Evolutionary conservation across 169 alveolate genomes (phyloP).

Genomic region (Eimeria nieschulzi): DNA sequence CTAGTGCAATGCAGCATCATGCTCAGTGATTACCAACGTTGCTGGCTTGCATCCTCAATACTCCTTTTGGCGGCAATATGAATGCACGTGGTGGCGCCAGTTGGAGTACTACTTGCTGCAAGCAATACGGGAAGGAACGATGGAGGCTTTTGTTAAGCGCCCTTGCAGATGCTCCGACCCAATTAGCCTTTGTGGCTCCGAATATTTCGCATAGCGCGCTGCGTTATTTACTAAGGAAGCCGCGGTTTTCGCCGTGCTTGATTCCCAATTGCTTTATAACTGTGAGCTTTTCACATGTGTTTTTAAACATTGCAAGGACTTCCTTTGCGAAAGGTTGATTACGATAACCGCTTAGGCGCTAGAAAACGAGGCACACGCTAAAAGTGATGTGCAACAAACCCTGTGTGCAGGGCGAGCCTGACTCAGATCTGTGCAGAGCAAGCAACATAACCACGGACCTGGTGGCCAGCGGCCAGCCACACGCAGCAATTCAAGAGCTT

Average conservation of each 20-base stretch:
- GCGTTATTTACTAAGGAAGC: slow-evolving; percentile 28
- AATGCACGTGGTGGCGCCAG: slow-evolving; percentile 53
- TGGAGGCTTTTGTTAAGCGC: slow-evolving; percentile 22
- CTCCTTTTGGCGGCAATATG: slow-evolving; percentile 7
- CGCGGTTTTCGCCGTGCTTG: slow-evolving; percentile 45
- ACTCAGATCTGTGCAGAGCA: too few species aligned
- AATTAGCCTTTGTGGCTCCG: slow-evolving; percentile 34
- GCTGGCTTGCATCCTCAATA: too few species aligned
- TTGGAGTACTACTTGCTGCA: slow-evolving; percentile 59
- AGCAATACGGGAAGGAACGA: slow-evolving; percentile 37
- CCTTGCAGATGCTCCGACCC: slow-evolving; percentile 38
- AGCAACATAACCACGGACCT: not conserved
- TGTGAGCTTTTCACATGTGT: not conserved
- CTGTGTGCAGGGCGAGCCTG: too few species aligned
- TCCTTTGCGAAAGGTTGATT: too few species aligned
- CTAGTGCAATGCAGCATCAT: too few species aligned
- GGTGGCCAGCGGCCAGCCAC: not conserved
- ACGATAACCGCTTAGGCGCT: too few species aligned
- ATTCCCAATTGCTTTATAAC: slow-evolving; percentile 43
- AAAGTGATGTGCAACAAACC: too few species aligned
- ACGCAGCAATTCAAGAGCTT: too few species aligned
- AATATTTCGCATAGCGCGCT: slow-evolving; percentile 48
- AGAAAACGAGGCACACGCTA: too few species aligned
- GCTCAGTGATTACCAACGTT: too few species aligned
- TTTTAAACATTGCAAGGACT: not conserved